Percentiles rank a stretch among this genome's conserved stretches.
phyloP scores from a whole-genome alignment of 164 flowering plant genomes.

The Macadamia tetraphylla region DNA sequence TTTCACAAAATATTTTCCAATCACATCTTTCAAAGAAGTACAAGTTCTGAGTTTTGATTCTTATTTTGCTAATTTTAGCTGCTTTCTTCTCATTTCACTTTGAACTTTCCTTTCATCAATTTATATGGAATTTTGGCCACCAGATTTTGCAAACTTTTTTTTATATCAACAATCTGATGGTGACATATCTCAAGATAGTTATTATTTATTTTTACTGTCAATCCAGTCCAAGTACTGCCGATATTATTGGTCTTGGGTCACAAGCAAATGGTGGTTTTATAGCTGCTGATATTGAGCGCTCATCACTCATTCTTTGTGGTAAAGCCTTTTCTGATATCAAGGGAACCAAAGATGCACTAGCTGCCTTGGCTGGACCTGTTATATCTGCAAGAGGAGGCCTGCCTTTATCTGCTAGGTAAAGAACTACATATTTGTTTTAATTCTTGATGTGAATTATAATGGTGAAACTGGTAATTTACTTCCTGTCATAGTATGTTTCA shows the following conservation, averaged over 20 bases:
- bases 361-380: slow-evolving; percentile 40
- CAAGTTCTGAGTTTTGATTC: no score
- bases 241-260: slow-evolving; percentile 33
- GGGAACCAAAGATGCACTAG: slow-evolving; percentile 33
- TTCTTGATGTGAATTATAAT: not conserved
- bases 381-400: slow-evolving; percentile 50
- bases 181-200: not conserved
- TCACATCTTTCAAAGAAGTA: no score
- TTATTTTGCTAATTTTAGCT: no score
- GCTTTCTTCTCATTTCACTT: no score
- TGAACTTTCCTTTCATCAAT: no score
- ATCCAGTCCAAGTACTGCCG: slow-evolving; percentile 33
- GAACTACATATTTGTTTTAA: not conserved
- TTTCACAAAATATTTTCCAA: no score
- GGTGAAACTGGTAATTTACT: slow-evolving; percentile 1
- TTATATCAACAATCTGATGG: no score
- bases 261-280: slow-evolving; percentile 32
- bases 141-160: no score
- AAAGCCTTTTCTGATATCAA: slow-evolving; percentile 40
- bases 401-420: slow-evolving; percentile 45
- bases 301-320: slow-evolving; percentile 48
- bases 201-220: slow-evolving; percentile 3
- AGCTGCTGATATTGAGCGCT: slow-evolving; percentile 47
- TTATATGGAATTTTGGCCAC: no score
- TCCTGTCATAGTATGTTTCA: slow-evolving; percentile 15